phyloP scores from a whole-genome alignment of 202 grass and related monocot genomes.

The Dendrocalamus latiflorus region DNA sequence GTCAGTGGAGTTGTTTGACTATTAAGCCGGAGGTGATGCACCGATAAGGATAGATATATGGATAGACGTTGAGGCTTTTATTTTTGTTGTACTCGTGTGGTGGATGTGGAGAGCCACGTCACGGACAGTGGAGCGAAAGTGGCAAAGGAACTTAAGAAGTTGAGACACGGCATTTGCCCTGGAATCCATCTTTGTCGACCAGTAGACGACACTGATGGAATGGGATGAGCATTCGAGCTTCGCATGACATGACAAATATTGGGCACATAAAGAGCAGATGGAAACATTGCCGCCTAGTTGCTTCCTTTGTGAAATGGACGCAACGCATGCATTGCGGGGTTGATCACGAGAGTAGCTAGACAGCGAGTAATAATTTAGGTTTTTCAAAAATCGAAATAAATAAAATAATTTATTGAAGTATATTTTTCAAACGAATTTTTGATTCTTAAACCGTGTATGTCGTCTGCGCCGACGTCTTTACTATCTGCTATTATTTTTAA shows the following conservation, averaged over 20 bases:
- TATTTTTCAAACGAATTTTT: too few species aligned
- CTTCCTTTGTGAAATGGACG: too few species aligned
- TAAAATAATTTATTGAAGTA: too few species aligned
- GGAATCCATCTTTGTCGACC: background rate
- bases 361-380: too few species aligned
- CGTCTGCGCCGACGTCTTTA: too few species aligned
- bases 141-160: background rate
- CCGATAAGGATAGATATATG: background rate
- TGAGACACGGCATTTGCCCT: background rate
- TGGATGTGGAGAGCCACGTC: background rate
- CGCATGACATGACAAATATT: background rate
- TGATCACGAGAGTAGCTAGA: too few species aligned
- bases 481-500: too few species aligned
- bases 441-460: too few species aligned
- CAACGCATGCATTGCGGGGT: too few species aligned
- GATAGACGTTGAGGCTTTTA: background rate
- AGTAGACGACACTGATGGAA: background rate
- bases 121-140: background rate
- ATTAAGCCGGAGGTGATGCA: background rate
- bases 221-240: background rate
- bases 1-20: background rate
- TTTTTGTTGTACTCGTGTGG: background rate
- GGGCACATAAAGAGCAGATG: too few species aligned
- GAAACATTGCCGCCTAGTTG: too few species aligned
- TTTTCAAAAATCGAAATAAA: too few species aligned